Conservation (phyloP, 441 rosid genomes). For the Euphorbia schlechtendalii region DNA sequence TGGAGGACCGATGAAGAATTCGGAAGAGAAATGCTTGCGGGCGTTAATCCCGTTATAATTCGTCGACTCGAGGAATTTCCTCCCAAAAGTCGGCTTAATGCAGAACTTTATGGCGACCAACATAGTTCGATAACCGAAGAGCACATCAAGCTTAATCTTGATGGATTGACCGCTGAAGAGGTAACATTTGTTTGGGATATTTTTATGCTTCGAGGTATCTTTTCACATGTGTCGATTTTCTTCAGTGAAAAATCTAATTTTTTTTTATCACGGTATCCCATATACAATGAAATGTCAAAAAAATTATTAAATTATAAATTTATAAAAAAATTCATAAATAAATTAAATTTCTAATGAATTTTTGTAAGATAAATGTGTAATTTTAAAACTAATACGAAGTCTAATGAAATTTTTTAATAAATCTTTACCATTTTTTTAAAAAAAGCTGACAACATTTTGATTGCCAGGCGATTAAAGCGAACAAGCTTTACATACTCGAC, state of each 20-base stretch:
- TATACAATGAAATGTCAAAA: no score
- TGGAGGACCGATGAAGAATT: constrained; percentile 87
- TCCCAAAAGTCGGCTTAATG: constrained; percentile 53
- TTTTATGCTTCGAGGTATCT: no score
- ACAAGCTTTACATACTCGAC: constrained; percentile 44
- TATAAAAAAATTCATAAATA: no score
- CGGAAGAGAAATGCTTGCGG: constrained; percentile 74
- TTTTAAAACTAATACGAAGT: no score
- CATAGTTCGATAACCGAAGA: constrained; percentile 45
- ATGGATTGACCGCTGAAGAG: constrained; percentile 48
- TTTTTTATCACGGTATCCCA: no score
- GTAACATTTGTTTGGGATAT: constrained; percentile 23
- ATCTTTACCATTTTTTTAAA: no score
- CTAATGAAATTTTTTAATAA: no score
- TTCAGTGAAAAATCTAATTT: no score
- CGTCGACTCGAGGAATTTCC: constrained; percentile 63
- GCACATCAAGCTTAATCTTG: constrained; percentile 41
- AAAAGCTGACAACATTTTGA: neutral
- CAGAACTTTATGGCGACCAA: constrained; percentile 44
- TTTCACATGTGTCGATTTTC: no score
- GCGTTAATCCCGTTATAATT: constrained; percentile 60
- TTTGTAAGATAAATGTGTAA: no score
- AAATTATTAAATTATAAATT: no score
- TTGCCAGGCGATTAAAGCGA: constrained; percentile 35
- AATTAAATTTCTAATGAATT: no score